These are phyloP conservation scores for Trapa bicornis DNA, from an alignment of 345 rosid species.

Conservation along the genomic window DNA sequence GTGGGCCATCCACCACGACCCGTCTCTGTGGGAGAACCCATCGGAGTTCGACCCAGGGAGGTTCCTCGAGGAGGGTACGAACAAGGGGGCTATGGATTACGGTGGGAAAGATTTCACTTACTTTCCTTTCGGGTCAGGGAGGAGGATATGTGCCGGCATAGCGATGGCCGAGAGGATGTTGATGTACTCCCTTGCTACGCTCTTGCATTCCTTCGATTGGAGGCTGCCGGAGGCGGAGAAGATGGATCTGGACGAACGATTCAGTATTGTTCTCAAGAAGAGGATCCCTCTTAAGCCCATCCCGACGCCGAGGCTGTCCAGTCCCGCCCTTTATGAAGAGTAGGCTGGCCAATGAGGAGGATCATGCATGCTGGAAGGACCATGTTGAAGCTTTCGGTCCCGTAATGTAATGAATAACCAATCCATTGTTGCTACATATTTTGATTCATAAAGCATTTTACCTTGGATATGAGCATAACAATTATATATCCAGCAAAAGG, in stretches of 20 bases:
- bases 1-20: constrained; percentile 15
- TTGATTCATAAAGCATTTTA: too few relatives aligned
- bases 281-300: constrained; percentile 7
- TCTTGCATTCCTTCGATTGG: constrained; percentile 14
- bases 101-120: constrained; percentile 5
- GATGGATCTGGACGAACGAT: constrained; percentile 12
- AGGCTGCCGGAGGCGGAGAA: constrained; percentile 9
- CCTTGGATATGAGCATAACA: too few relatives aligned
- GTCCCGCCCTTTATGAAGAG: not conserved
- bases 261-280: constrained; percentile 13
- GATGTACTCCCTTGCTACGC: constrained; percentile 6
- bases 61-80: constrained; percentile 3
- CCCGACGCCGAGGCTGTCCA: constrained; percentile 4
- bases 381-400: too few relatives aligned
- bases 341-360: not conserved
- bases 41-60: constrained; percentile 10
- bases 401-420: too few relatives aligned
- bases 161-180: constrained; percentile 13
- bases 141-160: constrained; percentile 15
- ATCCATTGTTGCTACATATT: too few relatives aligned
- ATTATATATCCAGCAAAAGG: too few relatives aligned
- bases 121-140: constrained; percentile 12
- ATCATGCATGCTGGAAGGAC: too few relatives aligned
- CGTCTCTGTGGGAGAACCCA: constrained; percentile 8
- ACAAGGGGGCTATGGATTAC: not conserved